Percentiles rank a stretch among this genome's conserved stretches.
Conservation (phyloP, 163 green algal genomes). For the Scenedesmus sp. region DNA sequence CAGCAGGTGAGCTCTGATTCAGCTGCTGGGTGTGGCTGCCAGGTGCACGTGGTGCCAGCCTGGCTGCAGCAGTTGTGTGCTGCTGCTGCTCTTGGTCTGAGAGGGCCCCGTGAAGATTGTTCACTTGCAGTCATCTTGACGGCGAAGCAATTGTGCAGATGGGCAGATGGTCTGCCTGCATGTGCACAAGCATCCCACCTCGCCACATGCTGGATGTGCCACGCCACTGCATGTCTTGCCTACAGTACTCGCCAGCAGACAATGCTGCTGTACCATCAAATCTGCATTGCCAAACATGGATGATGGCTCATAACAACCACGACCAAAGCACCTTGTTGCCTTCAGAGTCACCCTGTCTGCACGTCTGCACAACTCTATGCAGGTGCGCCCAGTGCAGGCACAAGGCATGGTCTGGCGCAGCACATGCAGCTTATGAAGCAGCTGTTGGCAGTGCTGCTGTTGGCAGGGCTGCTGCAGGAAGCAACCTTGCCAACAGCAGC, state of each 20-base stretch:
- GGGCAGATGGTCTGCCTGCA: too few relatives aligned
- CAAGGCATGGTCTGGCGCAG: background rate
- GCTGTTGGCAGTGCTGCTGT: background rate
- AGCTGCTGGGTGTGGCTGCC: background rate
- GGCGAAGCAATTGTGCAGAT: too few relatives aligned
- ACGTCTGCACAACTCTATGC: too few relatives aligned
- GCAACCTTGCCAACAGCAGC: background rate
- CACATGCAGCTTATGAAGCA: background rate
- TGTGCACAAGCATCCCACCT: background rate
- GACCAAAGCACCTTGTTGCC: too few relatives aligned
- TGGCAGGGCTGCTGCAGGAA: background rate
- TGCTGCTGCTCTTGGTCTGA: background rate
- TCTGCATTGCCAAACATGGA: background rate
- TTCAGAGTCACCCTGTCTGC: too few relatives aligned
- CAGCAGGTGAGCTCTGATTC: background rate
- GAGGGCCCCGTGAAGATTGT: too few relatives aligned
- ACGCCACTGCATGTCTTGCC: background rate
- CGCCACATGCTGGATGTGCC: too few relatives aligned
- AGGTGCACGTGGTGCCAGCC: background rate
- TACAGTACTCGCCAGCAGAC: background rate
- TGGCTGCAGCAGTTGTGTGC: background rate
- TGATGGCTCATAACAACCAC: too few relatives aligned
- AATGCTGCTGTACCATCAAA: too few relatives aligned
- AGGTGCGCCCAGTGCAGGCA: background rate
- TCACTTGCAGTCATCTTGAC: too few relatives aligned